Base-by-base conservation (phyloP, 352 stramenopile genomes). In the Phytophthora tubulina region DNA sequence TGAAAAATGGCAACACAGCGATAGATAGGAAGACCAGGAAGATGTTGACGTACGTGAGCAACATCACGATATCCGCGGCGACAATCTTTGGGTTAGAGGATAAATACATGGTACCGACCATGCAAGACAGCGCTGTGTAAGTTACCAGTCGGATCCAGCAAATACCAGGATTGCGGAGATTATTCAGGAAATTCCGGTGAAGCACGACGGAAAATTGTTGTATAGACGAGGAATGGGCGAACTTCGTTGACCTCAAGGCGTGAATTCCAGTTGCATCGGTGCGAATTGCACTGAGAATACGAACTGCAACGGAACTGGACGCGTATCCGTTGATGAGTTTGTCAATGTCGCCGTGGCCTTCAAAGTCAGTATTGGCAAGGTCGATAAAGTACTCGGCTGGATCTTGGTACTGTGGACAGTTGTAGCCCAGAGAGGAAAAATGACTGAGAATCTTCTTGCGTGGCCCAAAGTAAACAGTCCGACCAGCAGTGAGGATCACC, bases 11-110 rank as follows among this genome's bases (percentile, higher is more conserved):
- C 32, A 98, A 53, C 3, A 85, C 85, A 0, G 91, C 90, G 36
- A 97, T 84, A 10, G 78, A 93, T 79, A 97, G 95, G 68, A 96
- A 97, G 45, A 95, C 86, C 21, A 97, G 81, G 62, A 97, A 97
- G 15, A 90, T 89, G 41, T 94, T 85, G 17, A 94, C 82, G 73
- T 94, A 97, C 54, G 96, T 96, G 6, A 97, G 63, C 39, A 97
- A 63, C 27, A 86, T 73, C n/a, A 86, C 79, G 17, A 84, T 75
- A 48, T 81, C 70, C 0, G 60, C 38, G 21, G 67, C 48, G 57
- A 79, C 73, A 13, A 73, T 51, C 14, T 53, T 57, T 10, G 50
- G 44, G 17, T 73, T 73, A 8, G 84, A 70, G n/a, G 54, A 74
- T 10, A 90, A 50, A 70, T 88, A 93, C 82, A 94, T 91, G 11